Evolutionary conservation across 2,329 filamentous ascomycete genomes (phyloP).

Genomic region (Aureobasidium sp.): DNA sequence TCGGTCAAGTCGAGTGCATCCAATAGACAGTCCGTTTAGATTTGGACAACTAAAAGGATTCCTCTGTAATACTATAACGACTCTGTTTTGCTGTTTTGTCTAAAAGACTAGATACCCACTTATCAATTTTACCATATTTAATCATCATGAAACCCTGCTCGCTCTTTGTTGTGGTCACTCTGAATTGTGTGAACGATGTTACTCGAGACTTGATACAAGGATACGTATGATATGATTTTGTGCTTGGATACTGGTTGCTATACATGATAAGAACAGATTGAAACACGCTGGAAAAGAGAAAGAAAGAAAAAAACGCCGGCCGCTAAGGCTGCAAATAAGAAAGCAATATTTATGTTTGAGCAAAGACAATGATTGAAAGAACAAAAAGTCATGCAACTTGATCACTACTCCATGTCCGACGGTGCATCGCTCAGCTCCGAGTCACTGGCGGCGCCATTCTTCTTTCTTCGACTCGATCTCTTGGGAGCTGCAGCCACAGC

Average conservation of each 20-base stretch:
- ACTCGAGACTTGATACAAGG: neutral
- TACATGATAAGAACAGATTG: neutral
- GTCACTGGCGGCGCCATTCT: conserved; percentile 22
- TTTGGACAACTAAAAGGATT: neutral
- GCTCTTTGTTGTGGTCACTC: neutral
- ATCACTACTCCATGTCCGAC: conserved; percentile 20
- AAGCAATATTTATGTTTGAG: neutral
- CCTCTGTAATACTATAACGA: conserved; percentile 4
- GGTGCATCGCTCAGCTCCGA: conserved; percentile 24
- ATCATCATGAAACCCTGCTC: neutral
- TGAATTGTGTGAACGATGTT: neutral
- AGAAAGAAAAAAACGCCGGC: neutral
- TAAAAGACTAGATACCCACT: conserved; percentile 4
- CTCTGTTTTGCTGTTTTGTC: neutral
- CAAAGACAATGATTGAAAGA: neutral
- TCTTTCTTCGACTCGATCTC: conserved; percentile 21
- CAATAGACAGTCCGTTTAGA: neutral
- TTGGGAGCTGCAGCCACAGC: neutral
- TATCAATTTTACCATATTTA: neutral
- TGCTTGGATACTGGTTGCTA: neutral
- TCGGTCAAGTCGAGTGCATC: conserved; percentile 2
- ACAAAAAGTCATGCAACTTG: neutral
- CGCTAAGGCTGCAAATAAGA: neutral
- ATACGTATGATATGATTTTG: neutral
- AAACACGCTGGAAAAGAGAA: neutral